Evolutionary conservation across 1,284 basidiomycete genomes (phyloP).

Genomic region (Lignosus rhinocerotis): DNA sequence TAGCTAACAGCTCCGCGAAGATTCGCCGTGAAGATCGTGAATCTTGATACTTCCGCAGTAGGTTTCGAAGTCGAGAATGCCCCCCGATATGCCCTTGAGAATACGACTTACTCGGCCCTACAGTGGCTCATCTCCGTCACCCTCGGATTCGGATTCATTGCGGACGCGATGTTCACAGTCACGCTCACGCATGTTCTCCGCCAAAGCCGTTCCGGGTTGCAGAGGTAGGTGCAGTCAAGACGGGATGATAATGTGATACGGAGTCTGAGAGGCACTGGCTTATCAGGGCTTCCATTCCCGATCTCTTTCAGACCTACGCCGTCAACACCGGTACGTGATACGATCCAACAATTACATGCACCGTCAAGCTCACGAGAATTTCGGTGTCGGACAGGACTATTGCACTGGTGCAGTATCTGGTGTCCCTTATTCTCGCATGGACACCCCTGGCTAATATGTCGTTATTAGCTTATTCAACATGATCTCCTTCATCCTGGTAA

Average conservation of each 20-base stretch:
- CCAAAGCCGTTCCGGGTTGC: not conserved
- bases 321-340: constrained; percentile 1
- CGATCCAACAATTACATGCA: not conserved
- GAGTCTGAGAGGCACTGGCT: not conserved
- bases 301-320: not conserved
- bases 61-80: not conserved
- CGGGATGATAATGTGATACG: not conserved
- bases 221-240: not conserved
- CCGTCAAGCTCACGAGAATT: too few species aligned
- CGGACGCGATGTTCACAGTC: constrained; percentile 1
- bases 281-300: not conserved
- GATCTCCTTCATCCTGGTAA: not conserved
- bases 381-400: not conserved
- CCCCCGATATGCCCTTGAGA: too few species aligned
- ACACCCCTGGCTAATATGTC: not conserved
- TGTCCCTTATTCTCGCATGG: too few species aligned
- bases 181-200: not conserved
- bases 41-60: not conserved
- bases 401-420: not conserved
- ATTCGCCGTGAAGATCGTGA: not conserved
- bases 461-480: not conserved
- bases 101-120: too few species aligned
- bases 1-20: not conserved
- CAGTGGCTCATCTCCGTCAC: constrained; percentile 3
- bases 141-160: not conserved